Conservation (phyloP, 2,329 filamentous ascomycete genomes). For the Sordariomycetes sp. region DNA sequence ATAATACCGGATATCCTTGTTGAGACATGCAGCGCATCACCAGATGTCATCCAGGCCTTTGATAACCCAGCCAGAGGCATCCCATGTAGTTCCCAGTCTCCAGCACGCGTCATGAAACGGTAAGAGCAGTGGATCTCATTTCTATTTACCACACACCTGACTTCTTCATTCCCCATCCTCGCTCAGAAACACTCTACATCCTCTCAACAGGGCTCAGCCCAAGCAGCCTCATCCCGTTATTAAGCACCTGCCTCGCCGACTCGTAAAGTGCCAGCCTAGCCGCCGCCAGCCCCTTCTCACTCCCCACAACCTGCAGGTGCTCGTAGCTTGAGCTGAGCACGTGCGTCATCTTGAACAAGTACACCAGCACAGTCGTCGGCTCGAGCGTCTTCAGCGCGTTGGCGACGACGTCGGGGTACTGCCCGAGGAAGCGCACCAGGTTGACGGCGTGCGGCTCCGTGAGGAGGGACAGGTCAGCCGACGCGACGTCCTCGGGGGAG, state of each 20-base stretch:
- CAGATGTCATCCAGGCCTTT: too few relatives aligned
- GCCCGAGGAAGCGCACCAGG: slow-evolving; percentile 61
- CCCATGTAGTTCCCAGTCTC: too few relatives aligned
- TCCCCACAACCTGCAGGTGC: slow-evolving; percentile 69
- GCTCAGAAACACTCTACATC: not conserved
- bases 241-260: slow-evolving; percentile 59
- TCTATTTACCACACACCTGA: not conserved
- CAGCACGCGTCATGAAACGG: too few relatives aligned
- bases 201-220: slow-evolving; percentile 58
- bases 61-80: too few relatives aligned
- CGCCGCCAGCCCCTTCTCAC: slow-evolving; percentile 56
- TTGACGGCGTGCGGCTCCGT: slow-evolving; percentile 60
- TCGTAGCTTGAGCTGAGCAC: slow-evolving; percentile 70
- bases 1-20: too few relatives aligned
- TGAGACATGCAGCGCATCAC: too few relatives aligned
- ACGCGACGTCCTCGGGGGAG: slow-evolving; percentile 40
- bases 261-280: slow-evolving; percentile 70
- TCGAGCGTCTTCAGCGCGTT: slow-evolving; percentile 80
- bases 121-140: not conserved
- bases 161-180: not conserved
- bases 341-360: slow-evolving; percentile 82
- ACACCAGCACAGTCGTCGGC: slow-evolving; percentile 43
- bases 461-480: slow-evolving; percentile 54
- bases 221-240: slow-evolving; percentile 72
- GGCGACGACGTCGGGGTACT: slow-evolving; percentile 74